These are phyloP conservation scores for Populus nigra DNA, from an alignment of 345 rosid species.

Conservation along the genomic window DNA sequence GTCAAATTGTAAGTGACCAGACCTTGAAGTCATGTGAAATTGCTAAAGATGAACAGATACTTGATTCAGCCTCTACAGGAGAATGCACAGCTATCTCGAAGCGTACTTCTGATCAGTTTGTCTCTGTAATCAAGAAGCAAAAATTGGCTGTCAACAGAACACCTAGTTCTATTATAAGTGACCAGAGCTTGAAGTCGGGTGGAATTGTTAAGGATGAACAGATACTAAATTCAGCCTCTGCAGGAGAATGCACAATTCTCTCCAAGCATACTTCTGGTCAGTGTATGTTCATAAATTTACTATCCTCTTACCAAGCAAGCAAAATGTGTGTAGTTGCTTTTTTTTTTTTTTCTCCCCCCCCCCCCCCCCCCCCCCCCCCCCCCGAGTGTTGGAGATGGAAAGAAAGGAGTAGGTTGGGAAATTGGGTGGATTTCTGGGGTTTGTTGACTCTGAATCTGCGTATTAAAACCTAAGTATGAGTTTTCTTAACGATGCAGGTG, in stretches of 20 bases:
- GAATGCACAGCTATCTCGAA: constrained; percentile 19
- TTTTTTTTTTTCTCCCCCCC: background rate
- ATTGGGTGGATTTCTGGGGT: background rate
- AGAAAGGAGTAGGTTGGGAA: background rate
- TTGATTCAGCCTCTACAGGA: constrained; percentile 19
- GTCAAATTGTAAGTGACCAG: constrained; percentile 13
- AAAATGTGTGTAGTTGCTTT: background rate
- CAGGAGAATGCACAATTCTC: constrained; percentile 21
- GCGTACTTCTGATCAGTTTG: constrained; percentile 17
- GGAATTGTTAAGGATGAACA: constrained; percentile 25
- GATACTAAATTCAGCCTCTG: constrained; percentile 14
- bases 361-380: too few species aligned
- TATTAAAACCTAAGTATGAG: background rate
- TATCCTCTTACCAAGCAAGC: background rate
- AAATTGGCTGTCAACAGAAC: constrained; percentile 7
- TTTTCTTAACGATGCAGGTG: constrained; percentile 32
- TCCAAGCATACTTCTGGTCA: constrained; percentile 13
- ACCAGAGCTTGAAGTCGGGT: constrained; percentile 22
- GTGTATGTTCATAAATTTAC: constrained; percentile 17
- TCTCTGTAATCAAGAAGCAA: constrained; percentile 6
- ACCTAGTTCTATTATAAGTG: constrained; percentile 9
- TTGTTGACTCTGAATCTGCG: background rate
- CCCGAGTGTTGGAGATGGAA: background rate
- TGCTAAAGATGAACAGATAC: constrained; percentile 25
- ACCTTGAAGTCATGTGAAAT: constrained; percentile 21